Conservation (phyloP, 1,284 basidiomycete genomes). For the Cutaneotrichosporon spelunceum region DNA sequence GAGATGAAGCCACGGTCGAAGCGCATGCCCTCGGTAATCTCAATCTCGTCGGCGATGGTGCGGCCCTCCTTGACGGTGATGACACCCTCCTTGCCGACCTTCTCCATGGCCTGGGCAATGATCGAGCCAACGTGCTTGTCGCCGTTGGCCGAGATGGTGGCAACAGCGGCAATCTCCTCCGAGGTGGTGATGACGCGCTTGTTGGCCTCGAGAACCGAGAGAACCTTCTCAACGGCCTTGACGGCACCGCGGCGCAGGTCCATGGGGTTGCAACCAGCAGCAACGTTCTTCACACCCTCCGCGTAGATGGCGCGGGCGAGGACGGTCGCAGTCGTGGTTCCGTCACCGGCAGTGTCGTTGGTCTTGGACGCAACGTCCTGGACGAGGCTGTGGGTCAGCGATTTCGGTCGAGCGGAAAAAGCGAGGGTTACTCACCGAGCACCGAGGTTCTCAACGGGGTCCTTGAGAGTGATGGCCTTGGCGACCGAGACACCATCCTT, state of each 20-base stretch:
- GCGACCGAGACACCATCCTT: slow-evolving; percentile 99
- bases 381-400: slow-evolving; percentile 63
- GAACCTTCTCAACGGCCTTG: slow-evolving; percentile 92
- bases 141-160: slow-evolving; percentile 97
- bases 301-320: slow-evolving; percentile 95
- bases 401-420: neutral
- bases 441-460: slow-evolving; percentile 99
- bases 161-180: slow-evolving; percentile 90
- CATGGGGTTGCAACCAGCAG: slow-evolving; percentile 98
- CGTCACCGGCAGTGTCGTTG: slow-evolving; percentile 96
- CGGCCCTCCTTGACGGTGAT: slow-evolving; percentile 99
- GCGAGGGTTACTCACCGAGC: slow-evolving; percentile 65
- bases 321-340: slow-evolving; percentile 96
- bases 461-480: slow-evolving; percentile 88
- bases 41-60: slow-evolving; percentile 97
- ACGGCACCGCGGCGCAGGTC: slow-evolving; percentile 95
- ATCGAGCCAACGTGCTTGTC: slow-evolving; percentile 90
- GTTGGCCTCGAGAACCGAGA: slow-evolving; percentile 83
- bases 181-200: slow-evolving; percentile 94
- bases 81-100: slow-evolving; percentile 98
- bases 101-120: slow-evolving; percentile 99
- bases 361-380: slow-evolving; percentile 96
- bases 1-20: slow-evolving; percentile 99
- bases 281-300: slow-evolving; percentile 99
- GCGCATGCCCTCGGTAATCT: slow-evolving; percentile 99